Conservation (phyloP, 352 stramenopile species). For the Phytophthora vignae region DNA sequence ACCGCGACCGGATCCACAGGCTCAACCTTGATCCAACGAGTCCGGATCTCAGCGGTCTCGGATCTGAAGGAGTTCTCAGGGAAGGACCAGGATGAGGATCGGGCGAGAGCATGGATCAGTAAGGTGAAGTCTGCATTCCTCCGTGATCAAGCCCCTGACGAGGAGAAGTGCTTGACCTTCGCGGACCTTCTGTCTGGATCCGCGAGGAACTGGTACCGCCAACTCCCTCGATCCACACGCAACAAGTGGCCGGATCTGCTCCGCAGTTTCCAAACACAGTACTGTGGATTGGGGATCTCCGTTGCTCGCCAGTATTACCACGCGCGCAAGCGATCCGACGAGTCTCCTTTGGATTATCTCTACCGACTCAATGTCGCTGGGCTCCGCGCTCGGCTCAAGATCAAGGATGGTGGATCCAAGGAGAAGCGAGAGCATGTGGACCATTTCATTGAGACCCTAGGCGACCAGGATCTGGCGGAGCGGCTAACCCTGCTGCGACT, state of each 20-base stretch:
- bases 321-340: not conserved
- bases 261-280: not conserved
- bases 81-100: conserved; percentile 3
- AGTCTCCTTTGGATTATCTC: not conserved
- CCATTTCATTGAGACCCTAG: too few relatives aligned
- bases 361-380: too few relatives aligned
- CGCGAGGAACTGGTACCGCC: conserved; percentile 6
- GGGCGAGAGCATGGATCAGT: not conserved
- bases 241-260: not conserved
- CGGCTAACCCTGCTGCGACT: too few relatives aligned
- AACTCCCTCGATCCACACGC: not conserved
- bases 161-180: conserved; percentile 11
- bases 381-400: too few relatives aligned
- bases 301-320: not conserved
- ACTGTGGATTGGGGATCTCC: not conserved
- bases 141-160: not conserved
- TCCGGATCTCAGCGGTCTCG: conserved; percentile 8
- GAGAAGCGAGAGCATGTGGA: too few relatives aligned
- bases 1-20: not conserved
- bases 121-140: conserved; percentile 6
- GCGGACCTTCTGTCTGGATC: conserved; percentile 1
- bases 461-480: too few relatives aligned
- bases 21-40: not conserved
- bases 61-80: conserved; percentile 13
- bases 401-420: too few relatives aligned